A percentile compares a stretch with the other conserved stretches of the same genome.
These are phyloP conservation scores for Verticillium isaacii DNA, from an alignment of 2,329 filamentous ascomycete species.

Conservation along the genomic window DNA sequence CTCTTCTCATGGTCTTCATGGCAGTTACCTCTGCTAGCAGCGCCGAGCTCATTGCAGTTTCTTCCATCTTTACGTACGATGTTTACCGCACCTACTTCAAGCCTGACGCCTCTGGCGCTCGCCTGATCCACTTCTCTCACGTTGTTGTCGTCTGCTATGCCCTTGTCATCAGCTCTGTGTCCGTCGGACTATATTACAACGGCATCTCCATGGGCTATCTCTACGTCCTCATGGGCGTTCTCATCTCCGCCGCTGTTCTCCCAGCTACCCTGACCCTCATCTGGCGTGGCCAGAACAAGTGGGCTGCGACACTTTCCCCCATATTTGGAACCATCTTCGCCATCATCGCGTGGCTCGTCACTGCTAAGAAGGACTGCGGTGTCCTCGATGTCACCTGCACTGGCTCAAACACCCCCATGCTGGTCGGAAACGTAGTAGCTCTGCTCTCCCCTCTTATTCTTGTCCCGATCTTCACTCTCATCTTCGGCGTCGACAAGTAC, in stretches of 20 bases:
- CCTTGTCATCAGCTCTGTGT: constrained; percentile 71
- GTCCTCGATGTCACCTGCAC: constrained; percentile 67
- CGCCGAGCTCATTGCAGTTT: constrained; percentile 76
- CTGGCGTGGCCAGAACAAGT: constrained; percentile 74
- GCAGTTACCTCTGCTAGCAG: constrained; percentile 75
- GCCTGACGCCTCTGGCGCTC: constrained; percentile 67
- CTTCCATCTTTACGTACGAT: constrained; percentile 82
- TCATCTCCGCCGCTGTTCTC: constrained; percentile 81
- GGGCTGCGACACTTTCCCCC: constrained; percentile 64
- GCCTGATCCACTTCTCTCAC: constrained; percentile 77
- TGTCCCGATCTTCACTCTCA: constrained; percentile 69
- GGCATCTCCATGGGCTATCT: constrained; percentile 85
- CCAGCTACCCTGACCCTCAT: constrained; percentile 76
- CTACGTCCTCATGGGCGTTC: constrained; percentile 86
- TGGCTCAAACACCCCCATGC: constrained; percentile 79
- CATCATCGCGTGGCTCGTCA: constrained; percentile 72
- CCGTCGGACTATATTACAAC: constrained; percentile 67
- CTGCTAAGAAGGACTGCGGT: constrained; percentile 64
- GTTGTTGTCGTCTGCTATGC: constrained; percentile 66
- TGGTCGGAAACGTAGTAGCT: constrained; percentile 80
- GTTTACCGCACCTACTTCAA: constrained; percentile 86
- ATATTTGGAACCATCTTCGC: constrained; percentile 62
- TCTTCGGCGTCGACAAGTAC: constrained; percentile 61
- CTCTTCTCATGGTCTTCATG: constrained; percentile 76
- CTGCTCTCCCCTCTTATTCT: constrained; percentile 73